Conservation (phyloP, 495 filamentous ascomycete genomes). For the Polyplosphaeria fusca region DNA sequence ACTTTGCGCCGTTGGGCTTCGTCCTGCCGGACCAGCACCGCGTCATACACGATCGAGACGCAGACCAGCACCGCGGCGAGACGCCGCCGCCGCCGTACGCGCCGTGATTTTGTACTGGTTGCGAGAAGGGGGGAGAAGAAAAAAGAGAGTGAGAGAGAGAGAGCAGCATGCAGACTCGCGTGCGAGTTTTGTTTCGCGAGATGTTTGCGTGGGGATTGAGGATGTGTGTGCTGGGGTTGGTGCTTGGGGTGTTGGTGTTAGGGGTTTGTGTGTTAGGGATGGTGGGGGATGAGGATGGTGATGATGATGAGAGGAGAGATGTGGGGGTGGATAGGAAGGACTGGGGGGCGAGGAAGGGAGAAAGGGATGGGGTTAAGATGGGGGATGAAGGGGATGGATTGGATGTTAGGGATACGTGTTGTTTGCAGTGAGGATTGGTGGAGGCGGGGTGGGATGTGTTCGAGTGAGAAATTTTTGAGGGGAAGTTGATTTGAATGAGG, state of each 20-base stretch:
- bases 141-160: background rate
- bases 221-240: background rate
- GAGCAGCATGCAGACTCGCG: no score
- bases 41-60: background rate
- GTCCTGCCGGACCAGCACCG: background rate
- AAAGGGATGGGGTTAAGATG: background rate
- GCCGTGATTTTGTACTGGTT: background rate
- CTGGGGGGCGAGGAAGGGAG: background rate
- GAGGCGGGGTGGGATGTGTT: no score
- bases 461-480: no score
- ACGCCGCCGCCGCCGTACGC: conserved; percentile 23
- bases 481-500: no score
- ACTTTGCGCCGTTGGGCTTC: background rate
- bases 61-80: background rate
- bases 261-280: background rate
- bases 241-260: background rate
- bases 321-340: background rate
- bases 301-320: background rate
- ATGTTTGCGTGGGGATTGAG: no score
- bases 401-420: conserved; percentile 15
- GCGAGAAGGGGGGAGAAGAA: background rate
- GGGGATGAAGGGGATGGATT: background rate
- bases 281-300: background rate
- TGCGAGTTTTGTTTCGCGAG: no score
- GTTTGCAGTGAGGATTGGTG: conserved; percentile 15